Evolutionary conservation across 2,329 filamentous ascomycete species (phyloP).

Genomic region (Clonostachys chloroleuca): DNA sequence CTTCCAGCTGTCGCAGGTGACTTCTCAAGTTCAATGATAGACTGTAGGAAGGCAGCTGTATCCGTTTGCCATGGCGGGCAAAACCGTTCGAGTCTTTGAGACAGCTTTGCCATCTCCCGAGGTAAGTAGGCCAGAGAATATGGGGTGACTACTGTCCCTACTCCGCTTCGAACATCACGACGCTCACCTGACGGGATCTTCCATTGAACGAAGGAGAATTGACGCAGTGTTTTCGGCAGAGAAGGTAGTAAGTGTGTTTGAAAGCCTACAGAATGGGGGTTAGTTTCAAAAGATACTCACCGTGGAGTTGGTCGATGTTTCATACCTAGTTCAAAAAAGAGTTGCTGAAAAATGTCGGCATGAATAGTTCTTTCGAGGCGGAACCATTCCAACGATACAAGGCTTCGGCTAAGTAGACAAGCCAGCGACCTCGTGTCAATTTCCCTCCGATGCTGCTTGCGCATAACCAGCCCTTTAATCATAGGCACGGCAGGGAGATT

Average conservation of each 20-base stretch:
- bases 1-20: constrained; percentile 1
- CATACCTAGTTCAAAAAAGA: constrained; percentile 7
- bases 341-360: constrained; percentile 1
- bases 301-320: constrained; percentile 1
- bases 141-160: background rate
- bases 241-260: constrained; percentile 6
- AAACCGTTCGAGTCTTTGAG: constrained; percentile 6
- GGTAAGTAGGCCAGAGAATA: constrained; percentile 4
- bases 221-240: constrained; percentile 7
- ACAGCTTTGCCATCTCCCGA: constrained; percentile 7
- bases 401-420: constrained; percentile 6
- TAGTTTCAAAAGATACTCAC: constrained; percentile 4
- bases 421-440: constrained; percentile 5
- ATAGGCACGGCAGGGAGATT: constrained; percentile 7
- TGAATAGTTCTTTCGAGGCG: constrained; percentile 7
- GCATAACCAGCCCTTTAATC: constrained; percentile 8
- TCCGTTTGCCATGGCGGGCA: constrained; percentile 8
- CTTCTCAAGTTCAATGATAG: constrained; percentile 4
- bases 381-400: constrained; percentile 8
- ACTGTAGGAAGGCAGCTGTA: constrained; percentile 7
- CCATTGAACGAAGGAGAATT: constrained; percentile 7
- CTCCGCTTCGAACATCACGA: background rate
- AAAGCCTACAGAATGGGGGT: constrained; percentile 4
- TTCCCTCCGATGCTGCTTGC: constrained; percentile 7
- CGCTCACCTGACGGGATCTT: constrained; percentile 4